Conservation (phyloP, 164 flowering plant species). For the Kalanchoe fedtschenkoi region DNA sequence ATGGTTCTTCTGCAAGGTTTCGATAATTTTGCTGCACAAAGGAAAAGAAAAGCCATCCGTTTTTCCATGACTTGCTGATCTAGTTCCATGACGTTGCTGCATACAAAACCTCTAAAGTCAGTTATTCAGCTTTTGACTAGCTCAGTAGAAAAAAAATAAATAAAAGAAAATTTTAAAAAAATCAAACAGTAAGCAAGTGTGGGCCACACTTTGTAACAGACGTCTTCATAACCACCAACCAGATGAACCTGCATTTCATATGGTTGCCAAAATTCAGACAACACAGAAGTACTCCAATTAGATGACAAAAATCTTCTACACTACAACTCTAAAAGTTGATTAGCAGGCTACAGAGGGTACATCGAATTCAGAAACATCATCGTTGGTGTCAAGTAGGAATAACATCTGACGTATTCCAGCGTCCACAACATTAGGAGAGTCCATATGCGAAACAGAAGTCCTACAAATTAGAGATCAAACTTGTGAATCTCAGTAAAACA, state of each 20-base stretch:
- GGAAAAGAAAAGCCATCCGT: constrained; percentile 57
- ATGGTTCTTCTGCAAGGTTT: constrained; percentile 33
- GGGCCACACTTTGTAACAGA: constrained; percentile 36
- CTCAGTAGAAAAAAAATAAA: neutral
- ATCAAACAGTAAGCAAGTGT: constrained; percentile 17
- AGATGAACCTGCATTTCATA: constrained; percentile 73
- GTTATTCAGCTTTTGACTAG: constrained; percentile 13
- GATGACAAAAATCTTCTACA: constrained; percentile 1
- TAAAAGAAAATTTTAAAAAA: constrained; percentile 11
- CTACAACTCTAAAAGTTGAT: neutral
- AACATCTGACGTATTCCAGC: constrained; percentile 68
- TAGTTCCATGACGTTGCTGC: constrained; percentile 33
- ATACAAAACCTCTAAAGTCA: constrained; percentile 16
- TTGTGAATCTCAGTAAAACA: constrained; percentile 4
- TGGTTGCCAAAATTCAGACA: neutral
- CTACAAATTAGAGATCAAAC: constrained; percentile 24
- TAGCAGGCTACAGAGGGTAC: constrained; percentile 18
- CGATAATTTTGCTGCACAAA: constrained; percentile 56
- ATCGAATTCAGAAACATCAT: constrained; percentile 41
- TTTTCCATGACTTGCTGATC: constrained; percentile 12
- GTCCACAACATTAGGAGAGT: constrained; percentile 56
- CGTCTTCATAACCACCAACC: constrained; percentile 76
- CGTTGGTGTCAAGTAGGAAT: constrained; percentile 24
- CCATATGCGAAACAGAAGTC: constrained; percentile 87
- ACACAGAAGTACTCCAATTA: neutral